Conservation (phyloP, 208 protist species). For the Trypanosoma scelopori region DNA sequence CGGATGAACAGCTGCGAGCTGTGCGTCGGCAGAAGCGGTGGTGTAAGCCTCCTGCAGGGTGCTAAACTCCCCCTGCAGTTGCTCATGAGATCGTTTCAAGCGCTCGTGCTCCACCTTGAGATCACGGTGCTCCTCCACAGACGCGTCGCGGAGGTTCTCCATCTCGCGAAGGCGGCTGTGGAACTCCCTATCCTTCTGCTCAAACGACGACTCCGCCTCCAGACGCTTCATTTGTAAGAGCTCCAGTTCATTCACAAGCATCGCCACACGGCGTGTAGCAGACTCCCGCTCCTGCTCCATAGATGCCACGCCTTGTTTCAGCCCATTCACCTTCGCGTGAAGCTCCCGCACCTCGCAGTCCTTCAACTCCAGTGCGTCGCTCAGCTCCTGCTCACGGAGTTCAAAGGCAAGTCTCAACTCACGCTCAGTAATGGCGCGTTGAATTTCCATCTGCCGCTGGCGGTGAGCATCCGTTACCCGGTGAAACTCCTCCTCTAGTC, state of each 20-base stretch:
- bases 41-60: conserved; percentile 21
- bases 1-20: conserved; percentile 19
- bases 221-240: conserved; percentile 49
- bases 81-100: conserved; percentile 26
- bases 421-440: conserved; percentile 46
- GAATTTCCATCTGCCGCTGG: conserved; percentile 44
- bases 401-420: conserved; percentile 46
- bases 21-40: conserved; percentile 1
- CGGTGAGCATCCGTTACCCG: conserved; percentile 46
- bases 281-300: conserved; percentile 70
- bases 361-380: conserved; percentile 36
- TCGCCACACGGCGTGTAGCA: conserved; percentile 51
- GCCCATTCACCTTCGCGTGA: conserved; percentile 41
- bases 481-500: conserved; percentile 66
- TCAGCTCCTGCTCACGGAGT: conserved; percentile 50
- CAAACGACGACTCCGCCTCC: conserved; percentile 37
- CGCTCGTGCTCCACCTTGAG: conserved; percentile 29
- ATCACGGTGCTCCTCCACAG: conserved; percentile 19
- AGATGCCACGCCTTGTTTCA: conserved; percentile 47
- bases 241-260: conserved; percentile 77
- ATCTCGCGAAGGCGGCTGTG: conserved; percentile 27
- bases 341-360: conserved; percentile 46
- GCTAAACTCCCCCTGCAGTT: conserved; percentile 34
- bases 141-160: conserved; percentile 31
- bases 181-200: conserved; percentile 30